These are phyloP conservation scores for Phytophthora cactorum DNA, from an alignment of 352 stramenopile species.

Conservation along the genomic window DNA sequence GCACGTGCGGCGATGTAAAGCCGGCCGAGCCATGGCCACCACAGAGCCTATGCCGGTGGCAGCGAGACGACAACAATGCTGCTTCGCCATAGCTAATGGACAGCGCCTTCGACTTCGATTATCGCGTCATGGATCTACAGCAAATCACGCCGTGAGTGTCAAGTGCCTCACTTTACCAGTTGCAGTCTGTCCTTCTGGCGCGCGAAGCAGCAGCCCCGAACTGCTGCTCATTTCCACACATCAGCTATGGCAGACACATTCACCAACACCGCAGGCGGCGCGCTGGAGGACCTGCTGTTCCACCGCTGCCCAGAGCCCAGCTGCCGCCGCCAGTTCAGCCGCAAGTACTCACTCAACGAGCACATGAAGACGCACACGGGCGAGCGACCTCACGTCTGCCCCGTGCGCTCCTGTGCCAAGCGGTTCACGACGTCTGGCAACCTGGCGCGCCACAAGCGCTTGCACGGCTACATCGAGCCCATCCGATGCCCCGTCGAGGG, in stretches of 20 bases:
- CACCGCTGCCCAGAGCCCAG: conserved; percentile 36
- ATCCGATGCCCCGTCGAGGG: conserved; percentile 44
- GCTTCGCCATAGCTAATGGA: not conserved
- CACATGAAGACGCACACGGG: conserved; percentile 66
- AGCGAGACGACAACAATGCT: conserved; percentile 23
- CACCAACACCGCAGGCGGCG: not conserved
- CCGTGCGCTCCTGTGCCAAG: conserved; percentile 48
- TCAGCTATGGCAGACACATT: conserved; percentile 25
- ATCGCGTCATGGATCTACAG: conserved; percentile 4
- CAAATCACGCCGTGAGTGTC: conserved; percentile 11
- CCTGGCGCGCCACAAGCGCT: conserved; percentile 56
- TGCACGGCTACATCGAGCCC: conserved; percentile 51
- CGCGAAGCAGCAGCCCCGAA: conserved; percentile 1
- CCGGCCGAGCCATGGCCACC: conserved; percentile 7
- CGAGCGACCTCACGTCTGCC: conserved; percentile 57
- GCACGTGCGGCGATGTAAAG: conserved; percentile 18
- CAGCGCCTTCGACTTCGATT: conserved; percentile 14
- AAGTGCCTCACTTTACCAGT: conserved; percentile 27
- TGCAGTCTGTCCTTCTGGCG: conserved; percentile 9
- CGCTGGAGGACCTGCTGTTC: conserved; percentile 23
- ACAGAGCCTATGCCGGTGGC: conserved; percentile 10
- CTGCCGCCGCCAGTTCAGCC: conserved; percentile 43
- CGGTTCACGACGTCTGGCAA: conserved; percentile 65
- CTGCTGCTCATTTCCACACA: conserved; percentile 10
- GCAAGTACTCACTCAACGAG: conserved; percentile 58